Evolutionary conservation across 2,329 filamentous ascomycete genomes (phyloP).

Genomic region (Beauveria brongniartii): DNA sequence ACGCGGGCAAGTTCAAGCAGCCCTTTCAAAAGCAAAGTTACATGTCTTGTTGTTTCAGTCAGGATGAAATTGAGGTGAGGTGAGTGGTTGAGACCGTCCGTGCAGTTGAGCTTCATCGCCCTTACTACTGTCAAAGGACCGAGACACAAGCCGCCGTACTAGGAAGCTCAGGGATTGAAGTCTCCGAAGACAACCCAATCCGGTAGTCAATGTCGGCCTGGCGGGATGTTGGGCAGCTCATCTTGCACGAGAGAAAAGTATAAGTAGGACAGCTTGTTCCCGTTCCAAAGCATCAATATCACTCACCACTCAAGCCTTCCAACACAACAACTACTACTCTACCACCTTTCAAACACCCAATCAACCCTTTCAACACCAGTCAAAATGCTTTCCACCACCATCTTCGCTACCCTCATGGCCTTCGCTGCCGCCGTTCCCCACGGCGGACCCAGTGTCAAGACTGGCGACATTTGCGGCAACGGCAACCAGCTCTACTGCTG

Average conservation of each 20-base stretch:
- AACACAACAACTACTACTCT: neutral
- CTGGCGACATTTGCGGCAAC: constrained; percentile 9
- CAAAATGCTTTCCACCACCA: constrained; percentile 1
- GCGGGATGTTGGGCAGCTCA: neutral
- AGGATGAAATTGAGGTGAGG: neutral
- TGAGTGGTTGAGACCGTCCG: neutral
- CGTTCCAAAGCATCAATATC: neutral
- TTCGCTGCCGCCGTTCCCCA: neutral
- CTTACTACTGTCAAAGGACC: neutral
- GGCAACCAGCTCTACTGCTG: neutral
- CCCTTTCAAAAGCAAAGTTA: neutral
- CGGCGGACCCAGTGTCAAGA: neutral
- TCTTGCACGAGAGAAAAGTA: neutral
- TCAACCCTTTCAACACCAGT: neutral
- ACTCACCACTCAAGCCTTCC: neutral
- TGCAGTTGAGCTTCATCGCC: neutral
- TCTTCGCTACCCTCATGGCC: neutral
- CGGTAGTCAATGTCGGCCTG: too few relatives aligned
- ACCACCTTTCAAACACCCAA: neutral
- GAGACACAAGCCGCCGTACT: neutral
- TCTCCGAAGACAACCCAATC: neutral
- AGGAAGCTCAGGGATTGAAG: neutral
- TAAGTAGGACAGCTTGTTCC: neutral
- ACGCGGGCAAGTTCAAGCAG: too few relatives aligned
- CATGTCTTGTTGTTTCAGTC: neutral